Evolutionary conservation across 2,329 filamentous ascomycete genomes (phyloP), one percentile per base, ranked within the genome.

Genomic region (Cladobotryum mycophilum): DNA sequence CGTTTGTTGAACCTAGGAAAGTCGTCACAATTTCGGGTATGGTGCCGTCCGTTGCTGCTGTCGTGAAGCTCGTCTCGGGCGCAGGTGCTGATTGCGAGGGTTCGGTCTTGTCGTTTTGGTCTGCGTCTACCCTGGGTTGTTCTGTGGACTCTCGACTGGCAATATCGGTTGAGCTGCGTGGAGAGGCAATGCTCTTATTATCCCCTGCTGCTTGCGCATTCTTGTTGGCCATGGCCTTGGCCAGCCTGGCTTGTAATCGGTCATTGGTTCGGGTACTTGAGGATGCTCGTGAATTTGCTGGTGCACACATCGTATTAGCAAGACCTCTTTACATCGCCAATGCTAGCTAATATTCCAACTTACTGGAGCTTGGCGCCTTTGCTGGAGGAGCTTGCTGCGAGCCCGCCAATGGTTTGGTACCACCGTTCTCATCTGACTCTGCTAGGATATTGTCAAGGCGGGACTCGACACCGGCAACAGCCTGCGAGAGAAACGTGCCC

Each of bases 381-480:
- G 64, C 61, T 15, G 66, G 36, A 12, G 37, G 5, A 25, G 36
- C 45, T 33, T 12, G 36, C 36, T 42, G 47, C 11, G 52, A 25
- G 5, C 49, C 44, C 18, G 40, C 41, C 9, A 48, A 18, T 17
- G 45, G 15, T 30, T 15, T 11, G 14, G n/a, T 47, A 52, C 69
- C 71, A 49, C 65, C 65, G 53, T 60, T 60, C 12, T 51, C 55
- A 7, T 62, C 80, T 49, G 88, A 84, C 58, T 96, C 91, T 48
- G 89, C 84, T 54, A 99, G 79, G 52, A 99, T 95, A 45, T 82
- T 91, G 67, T 99, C 93, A 53, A 99, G 80, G 41, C 88, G 84
- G 53, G 91, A 95, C 72, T 99, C 93, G 52, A 99, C 87, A 54
- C 91, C 91, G 49, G 91, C 90, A 54, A 97, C 89, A 56, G 92